A percentile compares a stretch with the other conserved stretches of the same genome.
Evolutionary conservation across 495 filamentous ascomycete genomes (phyloP).

Genomic region (Massariosphaeria phaeospora): DNA sequence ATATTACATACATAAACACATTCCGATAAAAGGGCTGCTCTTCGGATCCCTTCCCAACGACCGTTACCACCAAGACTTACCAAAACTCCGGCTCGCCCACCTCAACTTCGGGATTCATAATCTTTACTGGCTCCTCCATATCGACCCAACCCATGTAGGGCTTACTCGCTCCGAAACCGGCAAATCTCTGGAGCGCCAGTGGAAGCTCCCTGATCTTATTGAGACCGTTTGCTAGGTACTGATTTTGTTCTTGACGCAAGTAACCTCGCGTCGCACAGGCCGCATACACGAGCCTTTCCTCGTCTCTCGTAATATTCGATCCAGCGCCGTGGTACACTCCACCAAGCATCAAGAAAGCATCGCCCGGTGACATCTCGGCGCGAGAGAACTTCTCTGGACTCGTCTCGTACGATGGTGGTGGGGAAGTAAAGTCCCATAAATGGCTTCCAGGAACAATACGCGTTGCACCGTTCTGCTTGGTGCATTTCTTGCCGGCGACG

Average conservation of each 20-base stretch:
- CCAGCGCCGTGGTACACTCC: slow-evolving; percentile 18
- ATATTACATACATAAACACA: too few species aligned
- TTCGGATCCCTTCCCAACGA: too few species aligned
- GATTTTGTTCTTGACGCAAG: slow-evolving; percentile 20
- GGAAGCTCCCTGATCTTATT: slow-evolving; percentile 35
- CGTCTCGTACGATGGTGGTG: not conserved
- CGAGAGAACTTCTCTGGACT: not conserved
- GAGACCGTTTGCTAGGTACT: slow-evolving; percentile 34
- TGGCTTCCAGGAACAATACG: slow-evolving; percentile 12
- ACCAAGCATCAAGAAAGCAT: slow-evolving; percentile 19
- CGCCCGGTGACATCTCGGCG: slow-evolving; percentile 6
- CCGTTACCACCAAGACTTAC: too few species aligned
- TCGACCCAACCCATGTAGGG: slow-evolving; percentile 42
- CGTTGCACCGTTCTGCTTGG: slow-evolving; percentile 1
- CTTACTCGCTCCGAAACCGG: slow-evolving; percentile 36
- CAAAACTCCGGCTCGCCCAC: too few species aligned
- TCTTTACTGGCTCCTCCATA: slow-evolving; percentile 36
- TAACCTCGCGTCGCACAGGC: slow-evolving; percentile 8
- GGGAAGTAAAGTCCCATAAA: not conserved
- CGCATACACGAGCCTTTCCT: slow-evolving; percentile 9
- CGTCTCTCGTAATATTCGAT: slow-evolving; percentile 15
- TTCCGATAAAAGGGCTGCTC: too few species aligned
- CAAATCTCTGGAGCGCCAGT: slow-evolving; percentile 32
- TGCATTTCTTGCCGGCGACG: not conserved
- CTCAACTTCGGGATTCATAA: too few species aligned